A percentile compares a stretch with the other conserved stretches of the same genome.
phyloP scores from a whole-genome alignment of 345 rosid genomes.

The Jatropha curcas region DNA sequence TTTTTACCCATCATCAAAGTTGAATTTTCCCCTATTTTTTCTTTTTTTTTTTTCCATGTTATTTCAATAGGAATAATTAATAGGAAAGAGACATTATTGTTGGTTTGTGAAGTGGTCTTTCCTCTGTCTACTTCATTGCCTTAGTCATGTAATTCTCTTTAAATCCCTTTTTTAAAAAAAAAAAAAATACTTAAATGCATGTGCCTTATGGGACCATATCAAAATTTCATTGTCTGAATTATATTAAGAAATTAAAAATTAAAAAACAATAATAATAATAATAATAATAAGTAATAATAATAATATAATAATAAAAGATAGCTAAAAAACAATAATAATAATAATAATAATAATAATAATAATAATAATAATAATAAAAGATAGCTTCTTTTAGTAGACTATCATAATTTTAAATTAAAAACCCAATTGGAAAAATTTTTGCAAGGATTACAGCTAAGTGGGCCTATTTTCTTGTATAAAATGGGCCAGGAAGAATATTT shows the following conservation, averaged over 20 bases:
- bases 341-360: too few species aligned
- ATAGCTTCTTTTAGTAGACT: slow-evolving; percentile 2
- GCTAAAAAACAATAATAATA: too few species aligned
- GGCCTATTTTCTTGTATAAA: not conserved
- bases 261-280: too few species aligned
- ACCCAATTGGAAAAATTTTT: not conserved
- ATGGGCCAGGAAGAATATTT: slow-evolving; percentile 9
- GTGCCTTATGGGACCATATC: slow-evolving; percentile 17
- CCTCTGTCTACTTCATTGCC: slow-evolving; percentile 28
- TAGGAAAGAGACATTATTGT: slow-evolving; percentile 22
- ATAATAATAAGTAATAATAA: too few species aligned
- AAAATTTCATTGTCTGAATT: slow-evolving; percentile 14
- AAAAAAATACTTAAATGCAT: not conserved
- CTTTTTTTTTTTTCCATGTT: not conserved
- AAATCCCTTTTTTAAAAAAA: not conserved
- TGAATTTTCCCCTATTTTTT: not conserved
- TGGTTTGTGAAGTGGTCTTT: slow-evolving; percentile 22
- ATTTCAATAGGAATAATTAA: not conserved
- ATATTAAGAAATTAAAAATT: too few species aligned
- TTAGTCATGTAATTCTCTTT: slow-evolving; percentile 11
- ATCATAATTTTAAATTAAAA: too few species aligned
- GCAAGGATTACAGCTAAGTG: not conserved
- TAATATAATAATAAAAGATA: too few species aligned
- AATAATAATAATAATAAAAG: too few species aligned
- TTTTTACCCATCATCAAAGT: slow-evolving; percentile 8